Evolutionary conservation across 495 filamentous ascomycete genomes (phyloP).

Genomic region (Aspergillus haitiensis): DNA sequence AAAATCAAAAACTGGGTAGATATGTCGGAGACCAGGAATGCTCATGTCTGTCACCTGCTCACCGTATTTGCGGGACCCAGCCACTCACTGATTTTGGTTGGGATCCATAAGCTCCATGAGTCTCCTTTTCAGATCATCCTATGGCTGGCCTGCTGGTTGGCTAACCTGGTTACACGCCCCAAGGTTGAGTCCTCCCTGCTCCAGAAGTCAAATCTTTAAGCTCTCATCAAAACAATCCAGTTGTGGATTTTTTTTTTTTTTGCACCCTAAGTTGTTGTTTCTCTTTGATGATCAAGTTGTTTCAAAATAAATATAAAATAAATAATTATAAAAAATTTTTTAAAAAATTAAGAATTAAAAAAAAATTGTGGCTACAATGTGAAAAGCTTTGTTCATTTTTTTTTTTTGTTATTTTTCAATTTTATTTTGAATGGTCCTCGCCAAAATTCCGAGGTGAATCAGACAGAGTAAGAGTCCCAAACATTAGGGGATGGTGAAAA

Average conservation of each 20-base stretch:
- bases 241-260: background rate
- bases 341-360: too few relatives aligned
- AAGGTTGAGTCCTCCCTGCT: background rate
- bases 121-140: constrained; percentile 24
- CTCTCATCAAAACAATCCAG: too few relatives aligned
- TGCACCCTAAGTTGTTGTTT: background rate
- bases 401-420: too few relatives aligned
- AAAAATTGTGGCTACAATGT: too few relatives aligned
- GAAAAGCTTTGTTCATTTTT: too few relatives aligned
- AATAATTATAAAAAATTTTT: too few relatives aligned
- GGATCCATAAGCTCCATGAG: constrained; percentile 15
- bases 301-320: background rate
- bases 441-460: too few relatives aligned
- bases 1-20: background rate
- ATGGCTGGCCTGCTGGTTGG: constrained; percentile 15
- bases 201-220: too few relatives aligned
- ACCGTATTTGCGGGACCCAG: constrained; percentile 25
- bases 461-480: too few relatives aligned
- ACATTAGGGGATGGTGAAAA: background rate
- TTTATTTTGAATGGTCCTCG: too few relatives aligned
- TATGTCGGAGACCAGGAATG: background rate
- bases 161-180: constrained; percentile 14
- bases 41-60: constrained; percentile 19
- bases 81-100: constrained; percentile 20
- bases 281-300: background rate